These are phyloP conservation scores for Fusarium cicatricum DNA, from an alignment of 2,329 filamentous ascomycete species.

Conservation along the genomic window DNA sequence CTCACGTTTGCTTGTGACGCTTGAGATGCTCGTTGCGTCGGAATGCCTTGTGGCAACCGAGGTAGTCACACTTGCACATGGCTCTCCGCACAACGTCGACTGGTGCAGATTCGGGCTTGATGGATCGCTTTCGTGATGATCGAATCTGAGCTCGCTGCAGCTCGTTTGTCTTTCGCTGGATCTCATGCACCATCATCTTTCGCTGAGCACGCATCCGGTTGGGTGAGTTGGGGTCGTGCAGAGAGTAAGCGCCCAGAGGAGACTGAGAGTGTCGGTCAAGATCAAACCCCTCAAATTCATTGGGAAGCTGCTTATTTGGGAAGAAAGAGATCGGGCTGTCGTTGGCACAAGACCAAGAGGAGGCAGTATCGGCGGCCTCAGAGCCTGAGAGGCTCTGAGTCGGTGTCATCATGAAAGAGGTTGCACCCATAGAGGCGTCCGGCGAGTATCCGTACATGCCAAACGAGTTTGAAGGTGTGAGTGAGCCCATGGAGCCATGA, in stretches of 20 bases:
- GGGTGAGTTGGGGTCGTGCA: conserved; percentile 47
- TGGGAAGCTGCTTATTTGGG: conserved; percentile 44
- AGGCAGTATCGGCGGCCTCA: conserved; percentile 49
- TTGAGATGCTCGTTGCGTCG: conserved; percentile 65
- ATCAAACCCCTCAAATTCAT: conserved; percentile 46
- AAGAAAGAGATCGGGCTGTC: conserved; percentile 54
- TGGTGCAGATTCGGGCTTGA: conserved; percentile 41
- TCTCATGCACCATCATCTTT: conserved; percentile 52
- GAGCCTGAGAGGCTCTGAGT: conserved; percentile 52
- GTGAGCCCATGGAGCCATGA: conserved; percentile 47
- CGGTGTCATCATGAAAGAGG: conserved; percentile 52
- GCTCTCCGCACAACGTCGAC: conserved; percentile 50
- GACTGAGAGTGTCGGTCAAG: conserved; percentile 50
- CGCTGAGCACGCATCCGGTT: conserved; percentile 48
- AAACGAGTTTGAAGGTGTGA: conserved; percentile 50
- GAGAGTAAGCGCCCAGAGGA: conserved; percentile 43
- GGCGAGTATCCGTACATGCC: conserved; percentile 49
- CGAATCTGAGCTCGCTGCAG: conserved; percentile 54
- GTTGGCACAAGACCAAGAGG: conserved; percentile 51
- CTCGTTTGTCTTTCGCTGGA: conserved; percentile 54
- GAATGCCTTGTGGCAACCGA: conserved; percentile 58
- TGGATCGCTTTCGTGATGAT: conserved; percentile 42
- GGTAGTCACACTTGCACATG: conserved; percentile 57
- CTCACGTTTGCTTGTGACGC: conserved; percentile 62
- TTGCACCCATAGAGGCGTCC: conserved; percentile 43